These are phyloP conservation scores for Theobroma grandiflorum DNA, from an alignment of 441 rosid species.

Conservation along the genomic window DNA sequence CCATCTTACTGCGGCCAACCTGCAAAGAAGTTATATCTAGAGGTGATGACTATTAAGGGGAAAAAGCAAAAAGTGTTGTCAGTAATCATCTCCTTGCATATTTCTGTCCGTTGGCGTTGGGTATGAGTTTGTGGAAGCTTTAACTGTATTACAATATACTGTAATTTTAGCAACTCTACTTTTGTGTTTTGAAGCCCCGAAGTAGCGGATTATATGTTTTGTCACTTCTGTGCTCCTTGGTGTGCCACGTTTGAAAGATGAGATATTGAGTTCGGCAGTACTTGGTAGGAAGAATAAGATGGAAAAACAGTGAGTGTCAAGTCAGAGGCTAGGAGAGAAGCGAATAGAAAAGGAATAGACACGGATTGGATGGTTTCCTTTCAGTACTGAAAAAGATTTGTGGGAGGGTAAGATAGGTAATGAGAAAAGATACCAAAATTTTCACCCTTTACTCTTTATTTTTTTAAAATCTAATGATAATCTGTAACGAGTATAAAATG, in stretches of 20 bases:
- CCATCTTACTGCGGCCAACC: conserved; percentile 89
- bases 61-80: not conserved
- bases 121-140: not conserved
- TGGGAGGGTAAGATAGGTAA: no score
- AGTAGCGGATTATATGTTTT: not conserved
- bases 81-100: not conserved
- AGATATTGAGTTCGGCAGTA: not conserved
- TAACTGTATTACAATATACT: not conserved
- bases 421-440: no score
- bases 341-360: no score
- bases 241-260: not conserved
- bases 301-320: not conserved
- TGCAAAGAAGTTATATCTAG: conserved; percentile 97
- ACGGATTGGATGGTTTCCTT: no score
- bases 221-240: not conserved
- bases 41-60: conserved; percentile 72
- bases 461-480: no score
- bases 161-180: not conserved
- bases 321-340: not conserved
- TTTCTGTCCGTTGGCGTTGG: not conserved
- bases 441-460: no score
- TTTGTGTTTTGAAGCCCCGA: not conserved
- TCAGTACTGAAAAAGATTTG: no score
- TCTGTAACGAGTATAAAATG: no score
- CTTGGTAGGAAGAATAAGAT: not conserved